phyloP scores from a whole-genome alignment of 768 basidiomycete genomes.

The Kwoniella botswanensis region DNA sequence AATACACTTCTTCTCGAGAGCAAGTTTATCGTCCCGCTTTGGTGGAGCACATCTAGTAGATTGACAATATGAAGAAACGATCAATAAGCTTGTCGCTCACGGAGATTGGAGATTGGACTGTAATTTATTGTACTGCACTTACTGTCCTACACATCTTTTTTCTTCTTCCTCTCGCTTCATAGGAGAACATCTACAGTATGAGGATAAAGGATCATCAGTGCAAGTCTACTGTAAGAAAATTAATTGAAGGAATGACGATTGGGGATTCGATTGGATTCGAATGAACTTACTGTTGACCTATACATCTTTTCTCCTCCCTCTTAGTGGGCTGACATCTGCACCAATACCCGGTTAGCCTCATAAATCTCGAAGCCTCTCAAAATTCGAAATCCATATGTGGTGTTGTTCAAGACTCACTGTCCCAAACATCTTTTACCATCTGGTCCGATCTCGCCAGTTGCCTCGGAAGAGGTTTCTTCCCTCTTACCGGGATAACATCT shows the following conservation, averaged over 20 bases:
- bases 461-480: not conserved
- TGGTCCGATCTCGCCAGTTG: not conserved
- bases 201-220: not conserved
- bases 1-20: not conserved
- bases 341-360: not conserved
- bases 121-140: not conserved
- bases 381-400: too few species aligned
- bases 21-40: not conserved
- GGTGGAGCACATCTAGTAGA: not conserved
- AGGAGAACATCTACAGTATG: not conserved
- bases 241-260: too few species aligned
- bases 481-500: not conserved
- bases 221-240: too few species aligned
- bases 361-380: too few species aligned
- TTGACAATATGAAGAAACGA: not conserved
- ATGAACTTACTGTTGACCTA: not conserved
- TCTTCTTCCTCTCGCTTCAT: not conserved
- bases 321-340: not conserved
- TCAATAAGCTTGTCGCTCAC: too few species aligned
- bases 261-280: too few species aligned
- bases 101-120: too few species aligned
- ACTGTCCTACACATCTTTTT: not conserved
- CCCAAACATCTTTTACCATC: not conserved
- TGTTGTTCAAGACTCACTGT: not conserved
- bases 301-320: slow-evolving; percentile 4